Evolutionary conservation across 225 moss, liverwort and hornwort genomes (phyloP).

Genomic region (Asterella californica): DNA sequence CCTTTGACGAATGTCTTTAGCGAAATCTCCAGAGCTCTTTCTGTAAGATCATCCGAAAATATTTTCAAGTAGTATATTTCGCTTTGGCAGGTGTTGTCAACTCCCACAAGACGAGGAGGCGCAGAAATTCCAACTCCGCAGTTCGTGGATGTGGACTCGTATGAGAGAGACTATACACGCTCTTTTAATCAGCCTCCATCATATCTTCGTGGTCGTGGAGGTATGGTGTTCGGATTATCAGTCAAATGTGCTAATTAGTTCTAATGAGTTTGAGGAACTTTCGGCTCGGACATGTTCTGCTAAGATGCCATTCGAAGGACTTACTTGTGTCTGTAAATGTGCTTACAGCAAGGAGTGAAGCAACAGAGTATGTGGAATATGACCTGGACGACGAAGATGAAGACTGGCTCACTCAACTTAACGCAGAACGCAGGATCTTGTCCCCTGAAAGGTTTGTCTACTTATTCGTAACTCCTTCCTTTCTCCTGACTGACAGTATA

Average conservation of each 20-base stretch:
- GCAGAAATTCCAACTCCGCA: conserved; percentile 97
- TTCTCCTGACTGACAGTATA: no score
- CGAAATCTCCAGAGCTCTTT: no score
- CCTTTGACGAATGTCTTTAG: no score
- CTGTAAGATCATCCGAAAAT: neutral
- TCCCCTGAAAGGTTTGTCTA: conserved; percentile 62
- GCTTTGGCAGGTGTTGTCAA: conserved; percentile 65
- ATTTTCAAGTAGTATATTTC: neutral
- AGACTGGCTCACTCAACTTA: conserved; percentile 81
- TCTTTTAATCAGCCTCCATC: conserved; percentile 94
- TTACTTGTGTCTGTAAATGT: neutral
- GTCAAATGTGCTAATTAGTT: neutral
- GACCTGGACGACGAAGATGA: conserved; percentile 97
- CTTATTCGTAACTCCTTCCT: no score
- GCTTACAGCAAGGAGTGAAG: conserved; percentile 86
- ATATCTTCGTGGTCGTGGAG: conserved; percentile 93
- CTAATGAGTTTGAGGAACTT: neutral
- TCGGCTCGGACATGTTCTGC: neutral
- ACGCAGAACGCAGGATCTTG: conserved; percentile 85
- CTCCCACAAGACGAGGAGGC: conserved; percentile 72
- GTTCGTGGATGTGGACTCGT: conserved; percentile 90
- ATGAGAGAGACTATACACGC: conserved; percentile 90
- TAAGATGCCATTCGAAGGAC: neutral
- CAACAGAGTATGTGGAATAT: conserved; percentile 85
- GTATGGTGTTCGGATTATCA: conserved; percentile 27